Evolutionary conservation across 2,329 filamentous ascomycete genomes (phyloP).

Genomic region (Juglanconis oblonga): DNA sequence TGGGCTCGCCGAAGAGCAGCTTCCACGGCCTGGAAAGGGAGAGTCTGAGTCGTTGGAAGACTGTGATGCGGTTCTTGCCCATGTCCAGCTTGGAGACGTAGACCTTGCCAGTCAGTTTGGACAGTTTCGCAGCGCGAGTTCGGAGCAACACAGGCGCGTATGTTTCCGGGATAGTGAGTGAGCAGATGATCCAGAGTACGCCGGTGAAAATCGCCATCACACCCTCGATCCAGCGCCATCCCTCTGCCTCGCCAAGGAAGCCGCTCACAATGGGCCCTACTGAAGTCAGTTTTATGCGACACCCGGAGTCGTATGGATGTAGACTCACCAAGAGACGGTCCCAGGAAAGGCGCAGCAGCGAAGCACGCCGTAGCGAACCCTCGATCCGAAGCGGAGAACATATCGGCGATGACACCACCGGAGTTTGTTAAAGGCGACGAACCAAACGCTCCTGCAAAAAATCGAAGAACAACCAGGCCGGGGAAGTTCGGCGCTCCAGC

Average conservation of each 20-base stretch:
- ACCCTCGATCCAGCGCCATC: slow-evolving; percentile 70
- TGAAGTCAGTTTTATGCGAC: background rate
- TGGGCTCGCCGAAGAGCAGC: slow-evolving; percentile 68
- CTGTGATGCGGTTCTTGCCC: slow-evolving; percentile 33
- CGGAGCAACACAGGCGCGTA: slow-evolving; percentile 58
- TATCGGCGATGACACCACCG: slow-evolving; percentile 61
- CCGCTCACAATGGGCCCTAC: slow-evolving; percentile 61
- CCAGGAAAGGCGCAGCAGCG: slow-evolving; percentile 63
- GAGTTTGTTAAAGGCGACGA: slow-evolving; percentile 61
- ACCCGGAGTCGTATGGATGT: background rate
- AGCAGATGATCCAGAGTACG: slow-evolving; percentile 53
- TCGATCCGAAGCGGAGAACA: slow-evolving; percentile 50
- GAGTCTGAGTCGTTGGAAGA: slow-evolving; percentile 52
- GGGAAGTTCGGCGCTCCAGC: slow-evolving; percentile 56
- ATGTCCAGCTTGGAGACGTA: slow-evolving; percentile 53
- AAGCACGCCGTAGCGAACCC: slow-evolving; percentile 62
- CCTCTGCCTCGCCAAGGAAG: slow-evolving; percentile 60
- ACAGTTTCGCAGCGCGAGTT: slow-evolving; percentile 49
- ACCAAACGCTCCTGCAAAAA: slow-evolving; percentile 63
- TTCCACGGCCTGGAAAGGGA: slow-evolving; percentile 64
- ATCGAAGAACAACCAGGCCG: slow-evolving; percentile 59
- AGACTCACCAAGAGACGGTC: slow-evolving; percentile 46
- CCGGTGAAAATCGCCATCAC: slow-evolving; percentile 64
- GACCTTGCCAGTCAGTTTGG: slow-evolving; percentile 50
- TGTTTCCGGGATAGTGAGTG: slow-evolving; percentile 55